These are phyloP conservation scores for Ustilago xerochloae DNA, from an alignment of 1,284 basidiomycete species.

Conservation along the genomic window DNA sequence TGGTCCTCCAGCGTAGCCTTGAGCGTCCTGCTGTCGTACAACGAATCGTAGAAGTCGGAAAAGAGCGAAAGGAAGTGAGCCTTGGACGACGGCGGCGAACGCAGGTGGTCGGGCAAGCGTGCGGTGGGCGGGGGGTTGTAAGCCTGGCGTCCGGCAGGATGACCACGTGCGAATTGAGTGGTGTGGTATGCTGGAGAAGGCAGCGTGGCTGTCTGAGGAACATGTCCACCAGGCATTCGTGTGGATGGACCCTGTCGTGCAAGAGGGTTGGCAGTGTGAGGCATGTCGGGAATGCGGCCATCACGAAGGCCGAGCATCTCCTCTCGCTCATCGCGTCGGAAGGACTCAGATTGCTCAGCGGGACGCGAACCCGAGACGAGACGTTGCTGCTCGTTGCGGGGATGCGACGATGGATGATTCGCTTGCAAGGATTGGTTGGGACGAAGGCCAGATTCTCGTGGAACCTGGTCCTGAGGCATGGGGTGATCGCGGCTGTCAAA, in stretches of 20 bases:
- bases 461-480: slow-evolving; percentile 33
- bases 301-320: slow-evolving; percentile 32
- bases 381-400: slow-evolving; percentile 36
- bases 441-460: slow-evolving; percentile 13
- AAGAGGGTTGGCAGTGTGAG: slow-evolving; percentile 41
- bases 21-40: slow-evolving; percentile 64
- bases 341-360: slow-evolving; percentile 10
- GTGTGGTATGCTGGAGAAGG: slow-evolving; percentile 65
- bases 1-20: slow-evolving; percentile 66
- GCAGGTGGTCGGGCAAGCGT: slow-evolving; percentile 52
- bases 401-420: slow-evolving; percentile 6
- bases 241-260: slow-evolving; percentile 32
- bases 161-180: slow-evolving; percentile 47
- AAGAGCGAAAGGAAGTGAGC: slow-evolving; percentile 64
- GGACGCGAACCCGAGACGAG: slow-evolving; percentile 28
- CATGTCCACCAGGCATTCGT: slow-evolving; percentile 37
- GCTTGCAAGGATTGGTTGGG: slow-evolving; percentile 18
- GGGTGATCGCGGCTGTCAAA: slow-evolving; percentile 33
- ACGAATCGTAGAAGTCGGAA: slow-evolving; percentile 65
- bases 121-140: slow-evolving; percentile 33
- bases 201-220: slow-evolving; percentile 59
- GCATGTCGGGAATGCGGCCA: slow-evolving; percentile 39
- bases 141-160: slow-evolving; percentile 22
- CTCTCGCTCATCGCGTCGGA: slow-evolving; percentile 37
- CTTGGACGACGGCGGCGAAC: slow-evolving; percentile 57